phyloP scores from a whole-genome alignment of 139 green algal species.

The Closterium sp. region DNA sequence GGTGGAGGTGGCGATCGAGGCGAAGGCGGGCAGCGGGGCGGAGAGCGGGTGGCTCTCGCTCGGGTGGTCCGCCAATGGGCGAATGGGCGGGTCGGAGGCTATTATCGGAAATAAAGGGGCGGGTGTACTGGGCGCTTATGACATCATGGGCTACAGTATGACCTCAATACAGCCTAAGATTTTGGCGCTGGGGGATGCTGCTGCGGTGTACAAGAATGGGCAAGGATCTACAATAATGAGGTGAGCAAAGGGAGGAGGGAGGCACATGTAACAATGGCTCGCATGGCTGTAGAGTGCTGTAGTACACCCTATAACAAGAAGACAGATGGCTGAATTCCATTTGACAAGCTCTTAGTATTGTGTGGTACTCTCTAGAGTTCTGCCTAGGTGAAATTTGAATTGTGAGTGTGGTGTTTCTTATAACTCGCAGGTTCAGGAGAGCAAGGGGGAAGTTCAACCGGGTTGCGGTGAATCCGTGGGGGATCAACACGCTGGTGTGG shows the following conservation, averaged over 20 bases:
- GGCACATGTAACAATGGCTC: neutral
- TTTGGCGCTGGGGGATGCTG: neutral
- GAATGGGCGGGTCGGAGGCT: neutral
- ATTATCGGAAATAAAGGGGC: neutral
- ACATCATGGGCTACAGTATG: neutral
- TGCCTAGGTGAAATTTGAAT: too few relatives aligned
- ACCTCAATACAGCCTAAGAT: neutral
- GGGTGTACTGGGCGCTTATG: neutral
- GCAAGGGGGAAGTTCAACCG: neutral
- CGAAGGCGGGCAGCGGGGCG: neutral
- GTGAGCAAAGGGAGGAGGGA: neutral
- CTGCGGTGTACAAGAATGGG: neutral
- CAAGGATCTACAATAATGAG: neutral
- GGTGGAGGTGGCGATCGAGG: neutral
- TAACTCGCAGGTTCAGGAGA: neutral
- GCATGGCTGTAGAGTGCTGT: neutral
- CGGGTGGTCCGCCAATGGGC: neutral
- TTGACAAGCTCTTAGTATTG: neutral
- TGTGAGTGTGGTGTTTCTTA: neutral
- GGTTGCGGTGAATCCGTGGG: neutral
- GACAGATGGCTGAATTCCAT: too few relatives aligned
- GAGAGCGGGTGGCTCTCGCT: neutral
- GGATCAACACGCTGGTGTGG: neutral
- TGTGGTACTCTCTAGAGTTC: too few relatives aligned
- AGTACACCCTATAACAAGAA: neutral